phyloP scores from a whole-genome alignment of 495 filamentous ascomycete genomes.

The Aspergillus heteromorphus region DNA sequence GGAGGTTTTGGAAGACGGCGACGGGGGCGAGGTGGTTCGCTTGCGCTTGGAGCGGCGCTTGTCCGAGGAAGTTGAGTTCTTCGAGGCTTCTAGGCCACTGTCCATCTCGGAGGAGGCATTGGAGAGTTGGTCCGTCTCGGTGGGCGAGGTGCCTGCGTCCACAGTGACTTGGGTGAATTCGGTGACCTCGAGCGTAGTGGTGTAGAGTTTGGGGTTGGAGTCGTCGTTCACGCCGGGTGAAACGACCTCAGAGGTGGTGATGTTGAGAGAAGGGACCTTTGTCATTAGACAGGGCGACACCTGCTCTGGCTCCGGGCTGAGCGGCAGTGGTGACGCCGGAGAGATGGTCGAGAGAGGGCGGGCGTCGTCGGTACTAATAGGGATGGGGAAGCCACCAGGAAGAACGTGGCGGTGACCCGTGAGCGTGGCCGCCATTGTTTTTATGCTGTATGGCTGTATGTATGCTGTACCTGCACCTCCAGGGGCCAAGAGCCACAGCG shows the following conservation, averaged over 20 bases:
- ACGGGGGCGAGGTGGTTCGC: constrained; percentile 22
- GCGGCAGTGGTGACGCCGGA: neutral
- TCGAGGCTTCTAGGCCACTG: neutral
- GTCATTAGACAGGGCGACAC: neutral
- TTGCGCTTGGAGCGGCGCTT: constrained; percentile 12
- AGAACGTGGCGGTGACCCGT: constrained; percentile 19
- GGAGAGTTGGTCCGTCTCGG: neutral
- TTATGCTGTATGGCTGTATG: neutral
- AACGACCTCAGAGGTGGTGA: neutral
- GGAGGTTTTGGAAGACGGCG: constrained; percentile 21
- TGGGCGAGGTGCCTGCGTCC: constrained; percentile 6
- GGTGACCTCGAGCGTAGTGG: neutral
- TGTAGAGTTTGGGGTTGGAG: neutral
- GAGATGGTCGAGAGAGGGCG: neutral
- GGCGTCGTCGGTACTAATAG: constrained; percentile 1
- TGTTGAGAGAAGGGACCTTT: neutral
- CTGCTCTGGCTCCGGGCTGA: neutral
- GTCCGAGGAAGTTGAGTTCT: neutral
- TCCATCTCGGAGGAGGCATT: constrained; percentile 6
- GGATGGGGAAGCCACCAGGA: constrained; percentile 3
- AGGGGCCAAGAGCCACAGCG: neutral
- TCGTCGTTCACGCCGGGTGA: constrained; percentile 5
- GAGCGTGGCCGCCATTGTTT: constrained; percentile 19
- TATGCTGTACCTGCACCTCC: constrained; percentile 7
- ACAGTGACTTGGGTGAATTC: constrained; percentile 6